Percentiles rank a stretch among this genome's conserved stretches.
Conservation (phyloP, 768 basidiomycete species). For the Butyriboletus loyo region DNA sequence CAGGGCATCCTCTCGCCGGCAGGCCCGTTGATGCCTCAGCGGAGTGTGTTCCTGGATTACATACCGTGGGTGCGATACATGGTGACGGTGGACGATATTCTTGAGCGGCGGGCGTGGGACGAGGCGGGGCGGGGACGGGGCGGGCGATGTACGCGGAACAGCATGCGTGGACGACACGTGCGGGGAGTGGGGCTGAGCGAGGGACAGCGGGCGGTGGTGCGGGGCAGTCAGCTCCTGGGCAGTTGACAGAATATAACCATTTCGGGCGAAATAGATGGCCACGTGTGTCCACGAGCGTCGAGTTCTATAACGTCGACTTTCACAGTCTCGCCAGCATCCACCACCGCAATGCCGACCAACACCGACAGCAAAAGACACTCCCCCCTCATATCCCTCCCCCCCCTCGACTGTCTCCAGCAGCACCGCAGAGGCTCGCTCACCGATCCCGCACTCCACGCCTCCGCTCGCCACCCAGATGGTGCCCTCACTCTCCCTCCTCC, state of each 20-base stretch:
- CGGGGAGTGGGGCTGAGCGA: conserved; percentile 42
- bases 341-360: conserved; percentile 4
- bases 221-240: conserved; percentile 21
- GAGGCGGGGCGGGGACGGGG: conserved; percentile 21
- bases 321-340: conserved; percentile 1
- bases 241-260: conserved; percentile 20
- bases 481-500: conserved; percentile 6
- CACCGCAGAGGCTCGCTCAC: conserved; percentile 83
- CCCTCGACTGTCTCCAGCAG: conserved; percentile 74
- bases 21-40: conserved; percentile 42
- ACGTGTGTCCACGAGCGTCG: conserved; percentile 27
- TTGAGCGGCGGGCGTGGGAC: conserved; percentile 34
- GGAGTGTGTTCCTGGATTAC: conserved; percentile 61
- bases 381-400: conserved; percentile 61
- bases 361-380: conserved; percentile 40
- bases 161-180: conserved; percentile 42
- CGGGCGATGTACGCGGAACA: conserved; percentile 58
- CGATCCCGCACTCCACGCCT: conserved; percentile 73
- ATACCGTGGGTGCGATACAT: conserved; percentile 65
- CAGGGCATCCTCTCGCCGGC: conserved; percentile 44
- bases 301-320: conserved; percentile 32
- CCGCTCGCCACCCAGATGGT: conserved; percentile 26
- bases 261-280: conserved; percentile 15
- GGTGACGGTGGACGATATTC: conserved; percentile 59
- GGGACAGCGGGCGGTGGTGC: conserved; percentile 35